A percentile compares a stretch with the other conserved stretches of the same genome.
phyloP scores from a whole-genome alignment of 1,284 basidiomycete species.

The Cystobasidium sp. region DNA sequence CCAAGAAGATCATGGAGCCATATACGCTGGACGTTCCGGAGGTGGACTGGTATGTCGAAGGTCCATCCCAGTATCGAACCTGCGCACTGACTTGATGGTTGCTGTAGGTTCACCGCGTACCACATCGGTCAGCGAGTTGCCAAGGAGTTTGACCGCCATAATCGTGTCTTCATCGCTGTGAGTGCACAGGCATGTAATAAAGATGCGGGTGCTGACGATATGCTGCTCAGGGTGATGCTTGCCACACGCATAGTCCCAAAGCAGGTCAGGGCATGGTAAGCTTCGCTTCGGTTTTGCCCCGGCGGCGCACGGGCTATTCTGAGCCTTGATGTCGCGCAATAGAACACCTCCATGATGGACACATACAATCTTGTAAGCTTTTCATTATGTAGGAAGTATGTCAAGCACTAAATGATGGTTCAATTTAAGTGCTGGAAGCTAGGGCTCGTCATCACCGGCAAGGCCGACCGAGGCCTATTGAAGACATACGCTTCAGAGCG shows the following conservation, averaged over 20 bases:
- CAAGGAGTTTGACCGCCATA: slow-evolving; percentile 66
- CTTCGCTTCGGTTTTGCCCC: slow-evolving; percentile 12
- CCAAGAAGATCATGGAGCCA: slow-evolving; percentile 69
- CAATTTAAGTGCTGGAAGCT: slow-evolving; percentile 67
- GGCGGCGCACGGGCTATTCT: background rate
- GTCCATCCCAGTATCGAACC: background rate
- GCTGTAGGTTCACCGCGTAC: slow-evolving; percentile 34
- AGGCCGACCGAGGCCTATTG: slow-evolving; percentile 68
- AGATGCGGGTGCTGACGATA: background rate
- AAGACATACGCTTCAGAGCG: slow-evolving; percentile 78
- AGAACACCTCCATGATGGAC: slow-evolving; percentile 83
- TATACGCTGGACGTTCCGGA: slow-evolving; percentile 67
- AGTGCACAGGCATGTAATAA: slow-evolving; percentile 64
- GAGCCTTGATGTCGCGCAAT: slow-evolving; percentile 57
- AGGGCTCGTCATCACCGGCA: slow-evolving; percentile 70
- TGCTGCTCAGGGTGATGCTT: slow-evolving; percentile 46
- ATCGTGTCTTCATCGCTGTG: slow-evolving; percentile 78
- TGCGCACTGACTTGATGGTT: background rate
- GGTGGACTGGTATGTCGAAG: slow-evolving; percentile 75
- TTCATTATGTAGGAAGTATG: background rate
- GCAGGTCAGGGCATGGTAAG: slow-evolving; percentile 65
- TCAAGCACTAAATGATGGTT: background rate
- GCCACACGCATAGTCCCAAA: slow-evolving; percentile 81
- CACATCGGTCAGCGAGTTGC: slow-evolving; percentile 72
- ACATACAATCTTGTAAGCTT: slow-evolving; percentile 55